Percentiles rank a stretch among this genome's conserved stretches.
These are phyloP conservation scores for Naegleria fowleri DNA, from an alignment of 208 protist species.

Conservation along the genomic window DNA sequence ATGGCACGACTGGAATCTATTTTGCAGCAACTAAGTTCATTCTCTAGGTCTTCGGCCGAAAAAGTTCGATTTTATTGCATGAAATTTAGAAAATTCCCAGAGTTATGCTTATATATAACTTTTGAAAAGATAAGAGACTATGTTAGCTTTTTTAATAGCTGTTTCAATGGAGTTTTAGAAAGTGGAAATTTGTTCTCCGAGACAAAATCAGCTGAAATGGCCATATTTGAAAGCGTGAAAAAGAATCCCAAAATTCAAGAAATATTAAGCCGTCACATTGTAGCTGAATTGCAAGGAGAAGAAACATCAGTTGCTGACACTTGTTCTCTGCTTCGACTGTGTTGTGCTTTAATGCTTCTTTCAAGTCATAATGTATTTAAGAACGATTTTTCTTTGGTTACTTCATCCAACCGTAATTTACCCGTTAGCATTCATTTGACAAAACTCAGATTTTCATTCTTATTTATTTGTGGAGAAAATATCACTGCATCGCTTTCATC, in stretches of 20 bases:
- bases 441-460: not conserved
- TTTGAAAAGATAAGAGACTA: not conserved
- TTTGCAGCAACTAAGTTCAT: not conserved
- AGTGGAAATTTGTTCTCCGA: not conserved
- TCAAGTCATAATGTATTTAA: not conserved
- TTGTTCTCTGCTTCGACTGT: not conserved
- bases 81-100: not conserved
- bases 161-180: not conserved
- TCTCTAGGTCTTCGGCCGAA: not conserved
- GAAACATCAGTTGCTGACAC: not conserved
- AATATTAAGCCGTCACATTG: not conserved
- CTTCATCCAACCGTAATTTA: not conserved
- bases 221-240: not conserved
- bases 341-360: not conserved
- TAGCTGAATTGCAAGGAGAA: not conserved
- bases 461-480: slow-evolving; percentile 16
- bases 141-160: not conserved
- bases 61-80: not conserved
- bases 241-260: not conserved
- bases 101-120: not conserved
- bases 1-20: not conserved
- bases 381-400: not conserved
- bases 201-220: not conserved
- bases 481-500: not conserved
- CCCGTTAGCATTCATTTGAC: not conserved